Conservation (phyloP, 2,329 filamentous ascomycete genomes). For the Fulvia fulva region DNA sequence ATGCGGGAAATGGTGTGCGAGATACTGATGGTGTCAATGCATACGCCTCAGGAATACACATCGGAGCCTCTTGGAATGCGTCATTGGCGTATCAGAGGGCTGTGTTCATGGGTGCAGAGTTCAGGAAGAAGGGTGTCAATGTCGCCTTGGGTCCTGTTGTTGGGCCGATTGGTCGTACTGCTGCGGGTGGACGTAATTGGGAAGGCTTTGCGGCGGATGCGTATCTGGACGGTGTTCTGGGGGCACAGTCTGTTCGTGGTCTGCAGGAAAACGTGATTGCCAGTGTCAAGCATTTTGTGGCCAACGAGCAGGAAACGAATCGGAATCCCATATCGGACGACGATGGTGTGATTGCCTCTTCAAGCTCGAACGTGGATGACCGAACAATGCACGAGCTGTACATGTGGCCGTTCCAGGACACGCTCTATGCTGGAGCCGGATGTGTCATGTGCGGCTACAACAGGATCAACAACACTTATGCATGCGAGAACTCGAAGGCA, state of each 20-base stretch:
- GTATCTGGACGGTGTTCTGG: conserved; percentile 54
- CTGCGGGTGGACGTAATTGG: conserved; percentile 65
- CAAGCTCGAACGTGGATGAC: conserved; percentile 57
- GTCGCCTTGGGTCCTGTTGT: conserved; percentile 66
- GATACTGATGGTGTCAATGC: conserved; percentile 42
- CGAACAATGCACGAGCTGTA: conserved; percentile 66
- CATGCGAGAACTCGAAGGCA: conserved; percentile 66
- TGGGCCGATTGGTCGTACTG: conserved; percentile 66
- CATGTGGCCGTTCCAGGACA: conserved; percentile 54
- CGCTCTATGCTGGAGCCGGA: conserved; percentile 45
- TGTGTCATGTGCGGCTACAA: conserved; percentile 39
- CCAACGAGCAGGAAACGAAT: conserved; percentile 55
- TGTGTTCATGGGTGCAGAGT: conserved; percentile 54
- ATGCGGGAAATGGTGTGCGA: conserved; percentile 42
- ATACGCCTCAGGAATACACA: conserved; percentile 41
- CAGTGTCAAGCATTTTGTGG: conserved; percentile 55
- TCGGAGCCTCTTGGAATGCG: conserved; percentile 50
- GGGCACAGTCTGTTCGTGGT: conserved; percentile 50
- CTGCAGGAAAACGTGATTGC: conserved; percentile 58
- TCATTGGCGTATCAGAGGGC: conserved; percentile 51
- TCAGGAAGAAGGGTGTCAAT: conserved; percentile 53
- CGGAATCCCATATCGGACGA: conserved; percentile 39
- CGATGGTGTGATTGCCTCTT: conserved; percentile 22
- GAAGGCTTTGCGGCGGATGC: conserved; percentile 71
- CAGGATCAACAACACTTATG: conserved; percentile 43